Conservation (phyloP, 106 monocot genomes). For the Dendrobium catenatum region DNA sequence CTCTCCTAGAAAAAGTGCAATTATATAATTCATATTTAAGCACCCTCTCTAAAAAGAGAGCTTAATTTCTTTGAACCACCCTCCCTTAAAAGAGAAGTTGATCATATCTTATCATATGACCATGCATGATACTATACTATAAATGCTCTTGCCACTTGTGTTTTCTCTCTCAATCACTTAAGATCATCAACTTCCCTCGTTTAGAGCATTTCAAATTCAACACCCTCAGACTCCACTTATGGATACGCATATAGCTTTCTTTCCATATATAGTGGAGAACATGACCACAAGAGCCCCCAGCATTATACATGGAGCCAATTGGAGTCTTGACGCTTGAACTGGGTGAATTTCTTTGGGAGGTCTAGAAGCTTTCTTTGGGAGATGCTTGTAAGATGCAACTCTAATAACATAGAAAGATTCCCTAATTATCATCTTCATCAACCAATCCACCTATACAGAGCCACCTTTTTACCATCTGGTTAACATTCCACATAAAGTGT, state of each 20-base stretch:
- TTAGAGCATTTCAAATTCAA: no score
- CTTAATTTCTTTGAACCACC: no score
- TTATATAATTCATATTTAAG: no score
- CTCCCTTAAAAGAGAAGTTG: no score
- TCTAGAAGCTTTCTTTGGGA: neutral
- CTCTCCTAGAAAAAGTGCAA: no score
- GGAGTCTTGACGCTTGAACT: neutral
- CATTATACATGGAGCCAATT: neutral
- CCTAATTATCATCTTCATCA: neutral
- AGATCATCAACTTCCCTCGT: no score
- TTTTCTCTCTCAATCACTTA: no score
- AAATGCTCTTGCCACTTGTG: no score
- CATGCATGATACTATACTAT: no score
- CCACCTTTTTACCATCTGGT: neutral
- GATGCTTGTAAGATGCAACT: slow-evolving; percentile 2
- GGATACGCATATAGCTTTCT: neutral
- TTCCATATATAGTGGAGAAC: neutral
- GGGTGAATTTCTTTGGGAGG: neutral
- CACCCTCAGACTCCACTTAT: no score
- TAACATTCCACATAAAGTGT: neutral
- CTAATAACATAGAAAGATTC: neutral
- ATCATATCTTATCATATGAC: no score
- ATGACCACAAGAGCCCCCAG: neutral
- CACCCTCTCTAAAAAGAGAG: no score
- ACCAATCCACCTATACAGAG: neutral